Conservation (phyloP, 2,329 filamentous ascomycete genomes). For the Rutstroemia sp. region DNA sequence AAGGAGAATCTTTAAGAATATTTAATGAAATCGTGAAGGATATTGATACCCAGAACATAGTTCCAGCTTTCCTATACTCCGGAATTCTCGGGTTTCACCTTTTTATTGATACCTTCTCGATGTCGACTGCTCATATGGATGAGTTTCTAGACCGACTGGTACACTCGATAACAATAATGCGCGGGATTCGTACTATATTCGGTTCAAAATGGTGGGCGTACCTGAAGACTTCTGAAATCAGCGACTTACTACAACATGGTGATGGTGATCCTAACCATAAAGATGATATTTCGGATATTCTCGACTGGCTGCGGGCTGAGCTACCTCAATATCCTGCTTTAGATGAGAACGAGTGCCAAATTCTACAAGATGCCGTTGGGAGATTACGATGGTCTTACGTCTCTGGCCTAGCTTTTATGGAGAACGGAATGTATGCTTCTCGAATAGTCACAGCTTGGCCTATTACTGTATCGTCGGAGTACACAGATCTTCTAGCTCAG, state of each 20-base stretch:
- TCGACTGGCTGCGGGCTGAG: background rate
- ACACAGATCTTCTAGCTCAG: constrained; percentile 26
- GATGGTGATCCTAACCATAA: background rate
- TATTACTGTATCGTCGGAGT: constrained; percentile 29
- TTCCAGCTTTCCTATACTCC: constrained; percentile 28
- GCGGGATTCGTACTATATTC: constrained; percentile 24
- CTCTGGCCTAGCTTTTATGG: background rate
- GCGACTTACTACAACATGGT: constrained; percentile 14
- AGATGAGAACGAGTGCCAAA: background rate
- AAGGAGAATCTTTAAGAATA: constrained; percentile 24
- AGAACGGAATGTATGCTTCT: background rate
- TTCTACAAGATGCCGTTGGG: constrained; percentile 10
- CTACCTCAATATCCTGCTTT: background rate
- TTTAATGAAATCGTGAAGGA: constrained; percentile 26
- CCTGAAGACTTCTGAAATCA: constrained; percentile 23
- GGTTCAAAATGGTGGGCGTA: constrained; percentile 15
- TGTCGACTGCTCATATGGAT: constrained; percentile 25
- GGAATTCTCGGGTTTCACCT: constrained; percentile 29
- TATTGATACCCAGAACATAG: constrained; percentile 17
- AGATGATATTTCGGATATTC: constrained; percentile 6
- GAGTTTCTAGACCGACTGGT: constrained; percentile 15
- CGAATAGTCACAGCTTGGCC: constrained; percentile 31
- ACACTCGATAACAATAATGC: constrained; percentile 23
- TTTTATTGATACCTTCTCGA: constrained; percentile 32
- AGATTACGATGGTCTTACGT: constrained; percentile 15